These are phyloP conservation scores for Kockiozyma suomiensis DNA, from an alignment of 805 yeast genomes.

Conservation along the genomic window DNA sequence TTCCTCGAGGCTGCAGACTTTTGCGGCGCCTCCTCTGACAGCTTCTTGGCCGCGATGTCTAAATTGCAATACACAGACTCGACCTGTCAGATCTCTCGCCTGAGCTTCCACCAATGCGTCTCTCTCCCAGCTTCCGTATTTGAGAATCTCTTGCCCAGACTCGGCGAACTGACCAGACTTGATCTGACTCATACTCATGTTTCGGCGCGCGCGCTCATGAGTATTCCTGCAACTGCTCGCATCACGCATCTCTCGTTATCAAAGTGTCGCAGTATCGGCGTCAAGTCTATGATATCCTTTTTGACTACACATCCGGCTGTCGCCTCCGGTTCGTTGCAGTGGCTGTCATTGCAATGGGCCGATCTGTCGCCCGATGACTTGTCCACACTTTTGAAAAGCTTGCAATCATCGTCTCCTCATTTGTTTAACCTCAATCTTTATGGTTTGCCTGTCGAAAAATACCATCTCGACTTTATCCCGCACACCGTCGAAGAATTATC, in stretches of 20 bases:
- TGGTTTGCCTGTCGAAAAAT: constrained; percentile 59
- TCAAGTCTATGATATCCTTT: constrained; percentile 70
- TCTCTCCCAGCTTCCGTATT: constrained; percentile 65
- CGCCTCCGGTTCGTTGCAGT: constrained; percentile 47
- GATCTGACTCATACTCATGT: constrained; percentile 84
- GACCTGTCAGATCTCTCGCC: constrained; percentile 43
- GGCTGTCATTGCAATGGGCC: constrained; percentile 68
- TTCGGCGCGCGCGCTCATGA: constrained; percentile 59
- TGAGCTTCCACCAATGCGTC: constrained; percentile 88
- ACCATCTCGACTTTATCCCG: constrained; percentile 42
- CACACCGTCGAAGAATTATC: constrained; percentile 39
- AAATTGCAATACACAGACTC: constrained; percentile 38
- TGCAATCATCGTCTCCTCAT: constrained; percentile 42
- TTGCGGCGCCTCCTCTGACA: constrained; percentile 78
- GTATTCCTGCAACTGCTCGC: constrained; percentile 58
- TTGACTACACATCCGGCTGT: constrained; percentile 69
- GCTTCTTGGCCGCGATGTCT: constrained; percentile 62
- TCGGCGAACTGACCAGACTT: constrained; percentile 60
- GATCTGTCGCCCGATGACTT: constrained; percentile 55
- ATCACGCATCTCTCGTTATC: constrained; percentile 71
- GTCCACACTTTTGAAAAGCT: constrained; percentile 50
- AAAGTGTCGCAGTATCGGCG: constrained; percentile 45
- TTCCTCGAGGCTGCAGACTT: constrained; percentile 74
- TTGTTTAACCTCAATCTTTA: constrained; percentile 60
- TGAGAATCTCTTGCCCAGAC: constrained; percentile 58